Conservation (phyloP, 305 asterid species). For the Euphrasia arctica region DNA sequence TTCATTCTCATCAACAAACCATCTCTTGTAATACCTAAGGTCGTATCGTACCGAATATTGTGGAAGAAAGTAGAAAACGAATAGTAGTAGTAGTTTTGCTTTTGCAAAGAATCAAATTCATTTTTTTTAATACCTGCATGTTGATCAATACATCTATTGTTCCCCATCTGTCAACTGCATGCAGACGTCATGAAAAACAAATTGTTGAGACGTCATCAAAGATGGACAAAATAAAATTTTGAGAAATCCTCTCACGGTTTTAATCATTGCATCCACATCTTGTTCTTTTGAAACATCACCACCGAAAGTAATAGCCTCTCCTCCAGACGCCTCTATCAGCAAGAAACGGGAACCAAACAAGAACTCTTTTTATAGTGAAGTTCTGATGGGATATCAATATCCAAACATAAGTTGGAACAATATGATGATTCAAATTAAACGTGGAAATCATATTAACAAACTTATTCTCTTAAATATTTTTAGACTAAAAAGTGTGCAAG, state of each 20-base stretch:
- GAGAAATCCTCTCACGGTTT: constrained; percentile 54
- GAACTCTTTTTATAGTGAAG: neutral
- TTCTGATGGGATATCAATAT: constrained; percentile 1
- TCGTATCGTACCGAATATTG: constrained; percentile 9
- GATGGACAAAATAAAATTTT: constrained; percentile 9
- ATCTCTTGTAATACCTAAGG: too few relatives aligned
- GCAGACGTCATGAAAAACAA: constrained; percentile 29
- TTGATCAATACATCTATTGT: constrained; percentile 82
- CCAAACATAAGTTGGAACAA: neutral
- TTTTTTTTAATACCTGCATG: constrained; percentile 55
- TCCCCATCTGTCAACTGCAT: constrained; percentile 97
- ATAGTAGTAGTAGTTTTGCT: neutral
- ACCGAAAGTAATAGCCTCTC: constrained; percentile 85
- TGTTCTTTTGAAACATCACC: constrained; percentile 97
- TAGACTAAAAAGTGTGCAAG: too few relatives aligned
- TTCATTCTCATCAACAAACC: too few relatives aligned
- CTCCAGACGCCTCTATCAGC: constrained; percentile 87
- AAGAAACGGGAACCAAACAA: constrained; percentile 21
- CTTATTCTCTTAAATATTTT: too few relatives aligned
- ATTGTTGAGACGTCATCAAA: constrained; percentile 23
- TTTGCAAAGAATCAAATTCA: constrained; percentile 16
- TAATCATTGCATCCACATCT: constrained; percentile 86
- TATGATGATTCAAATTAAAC: neutral
- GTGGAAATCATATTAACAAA: too few relatives aligned
- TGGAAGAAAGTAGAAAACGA: neutral